Percentiles rank a stretch among this genome's conserved stretches.
Evolutionary conservation across 2,329 filamentous ascomycete genomes (phyloP).

Genomic region (Hymenoscyphus linearis): DNA sequence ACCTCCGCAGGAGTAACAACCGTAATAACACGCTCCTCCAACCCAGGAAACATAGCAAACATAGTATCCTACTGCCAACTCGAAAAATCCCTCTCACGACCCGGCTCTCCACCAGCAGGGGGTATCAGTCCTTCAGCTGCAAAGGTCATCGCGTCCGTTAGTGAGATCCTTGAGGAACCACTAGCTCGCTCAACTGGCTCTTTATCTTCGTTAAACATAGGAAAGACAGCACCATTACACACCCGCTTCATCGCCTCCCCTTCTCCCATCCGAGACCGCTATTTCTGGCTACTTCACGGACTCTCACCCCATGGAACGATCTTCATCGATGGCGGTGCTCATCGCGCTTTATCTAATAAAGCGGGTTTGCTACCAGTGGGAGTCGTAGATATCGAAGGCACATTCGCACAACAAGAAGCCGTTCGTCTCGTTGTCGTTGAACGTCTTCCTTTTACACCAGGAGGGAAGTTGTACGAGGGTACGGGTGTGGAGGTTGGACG

Average conservation of each 20-base stretch:
- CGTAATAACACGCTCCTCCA: constrained; percentile 90
- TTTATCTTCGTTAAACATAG: constrained; percentile 30
- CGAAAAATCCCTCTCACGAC: constrained; percentile 37
- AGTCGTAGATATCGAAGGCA: constrained; percentile 82
- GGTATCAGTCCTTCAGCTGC: constrained; percentile 15
- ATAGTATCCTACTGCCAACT: constrained; percentile 79
- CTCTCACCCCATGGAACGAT: constrained; percentile 84
- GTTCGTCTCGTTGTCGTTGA: constrained; percentile 81
- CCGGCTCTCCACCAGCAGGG: constrained; percentile 10
- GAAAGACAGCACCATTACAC: constrained; percentile 63
- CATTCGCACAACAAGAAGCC: constrained; percentile 87
- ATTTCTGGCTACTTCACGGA: constrained; percentile 96
- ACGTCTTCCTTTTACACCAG: constrained; percentile 32
- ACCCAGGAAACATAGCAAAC: constrained; percentile 81
- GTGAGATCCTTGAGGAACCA: constrained; percentile 17
- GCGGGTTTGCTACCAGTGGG: constrained; percentile 85
- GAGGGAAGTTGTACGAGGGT: constrained; percentile 44
- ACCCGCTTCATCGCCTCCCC: constrained; percentile 86
- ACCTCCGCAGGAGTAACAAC: constrained; percentile 94
- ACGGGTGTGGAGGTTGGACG: constrained; percentile 71
- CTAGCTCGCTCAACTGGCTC: constrained; percentile 39
- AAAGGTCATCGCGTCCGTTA: constrained; percentile 14
- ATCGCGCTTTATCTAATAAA: constrained; percentile 73
- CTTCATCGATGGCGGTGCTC: constrained; percentile 88
- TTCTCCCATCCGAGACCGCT: constrained; percentile 82